phyloP scores from a whole-genome alignment of 2,329 filamentous ascomycete species.

The Nigrograna mackinnonii region DNA sequence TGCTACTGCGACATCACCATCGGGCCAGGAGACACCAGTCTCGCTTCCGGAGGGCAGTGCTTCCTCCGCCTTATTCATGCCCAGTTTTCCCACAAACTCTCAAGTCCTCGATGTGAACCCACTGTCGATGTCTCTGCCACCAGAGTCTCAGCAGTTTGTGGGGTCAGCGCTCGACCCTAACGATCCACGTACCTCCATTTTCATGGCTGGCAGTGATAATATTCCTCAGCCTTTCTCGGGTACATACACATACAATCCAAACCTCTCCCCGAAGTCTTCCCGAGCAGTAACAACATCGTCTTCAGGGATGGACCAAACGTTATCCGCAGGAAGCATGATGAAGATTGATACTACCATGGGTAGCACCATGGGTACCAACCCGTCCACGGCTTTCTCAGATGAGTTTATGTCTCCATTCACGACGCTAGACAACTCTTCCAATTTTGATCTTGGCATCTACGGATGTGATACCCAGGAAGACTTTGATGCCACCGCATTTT shows the following conservation, averaged over 20 bases:
- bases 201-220: constrained; percentile 51
- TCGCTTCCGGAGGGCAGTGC: constrained; percentile 21
- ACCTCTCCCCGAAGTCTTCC: constrained; percentile 35
- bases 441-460: too few species aligned
- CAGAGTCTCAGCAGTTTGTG: constrained; percentile 58
- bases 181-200: constrained; percentile 48
- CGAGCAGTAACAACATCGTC: constrained; percentile 7
- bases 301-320: too few species aligned
- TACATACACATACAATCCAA: constrained; percentile 52
- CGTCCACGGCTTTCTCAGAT: too few species aligned
- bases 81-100: constrained; percentile 19
- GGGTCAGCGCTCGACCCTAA: constrained; percentile 49
- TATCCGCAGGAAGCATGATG: neutral
- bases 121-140: constrained; percentile 54
- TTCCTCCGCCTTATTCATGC: neutral
- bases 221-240: constrained; percentile 42
- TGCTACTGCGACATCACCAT: constrained; percentile 18
- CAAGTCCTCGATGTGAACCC: constrained; percentile 44
- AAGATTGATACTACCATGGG: neutral
- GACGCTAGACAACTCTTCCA: too few species aligned
- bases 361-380: too few species aligned
- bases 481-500: too few species aligned
- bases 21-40: constrained; percentile 24
- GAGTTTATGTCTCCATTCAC: too few species aligned
- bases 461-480: too few species aligned